Percentiles rank a stretch among this genome's conserved stretches.
These are phyloP conservation scores for Yarrowia sp. DNA, from an alignment of 805 yeast genomes.

Conservation along the genomic window DNA sequence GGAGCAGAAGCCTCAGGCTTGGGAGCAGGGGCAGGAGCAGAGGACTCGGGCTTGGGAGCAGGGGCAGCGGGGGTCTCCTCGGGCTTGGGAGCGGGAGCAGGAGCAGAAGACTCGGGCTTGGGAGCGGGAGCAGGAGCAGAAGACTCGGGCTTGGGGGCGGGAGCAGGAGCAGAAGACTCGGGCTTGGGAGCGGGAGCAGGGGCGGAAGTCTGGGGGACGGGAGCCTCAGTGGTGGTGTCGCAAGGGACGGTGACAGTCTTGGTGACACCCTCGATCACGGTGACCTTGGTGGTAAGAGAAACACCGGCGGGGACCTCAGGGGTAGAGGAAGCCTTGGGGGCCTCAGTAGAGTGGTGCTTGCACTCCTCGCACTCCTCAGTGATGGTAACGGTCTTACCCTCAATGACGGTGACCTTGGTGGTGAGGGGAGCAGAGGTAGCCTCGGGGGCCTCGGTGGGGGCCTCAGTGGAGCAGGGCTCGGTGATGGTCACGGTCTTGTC, in stretches of 20 bases:
- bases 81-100: constrained; percentile 18
- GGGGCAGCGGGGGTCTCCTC: constrained; percentile 19
- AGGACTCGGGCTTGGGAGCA: constrained; percentile 26
- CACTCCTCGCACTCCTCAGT: constrained; percentile 47
- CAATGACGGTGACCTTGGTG: constrained; percentile 47
- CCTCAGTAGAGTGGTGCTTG: constrained; percentile 29
- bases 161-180: constrained; percentile 22
- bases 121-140: constrained; percentile 18
- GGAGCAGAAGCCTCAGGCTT: constrained; percentile 16
- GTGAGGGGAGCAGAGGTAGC: constrained; percentile 30
- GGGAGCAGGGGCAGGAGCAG: constrained; percentile 17
- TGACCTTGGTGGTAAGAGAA: constrained; percentile 28
- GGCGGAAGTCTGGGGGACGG: constrained; percentile 29
- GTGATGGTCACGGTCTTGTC: constrained; percentile 14
- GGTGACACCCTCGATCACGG: constrained; percentile 30
- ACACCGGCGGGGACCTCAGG: constrained; percentile 22
- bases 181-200: constrained; percentile 26
- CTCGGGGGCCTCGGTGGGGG: constrained; percentile 30
- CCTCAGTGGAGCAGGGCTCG: constrained; percentile 28
- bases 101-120: constrained; percentile 28
- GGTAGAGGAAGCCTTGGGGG: constrained; percentile 30
- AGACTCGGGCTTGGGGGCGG: not conserved
- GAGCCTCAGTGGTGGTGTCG: constrained; percentile 31
- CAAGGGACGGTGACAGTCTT: constrained; percentile 27
- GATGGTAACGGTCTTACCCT: constrained; percentile 9